phyloP scores from a whole-genome alignment of 116 monocot genomes.

The Phalaenopsis hybrid region DNA sequence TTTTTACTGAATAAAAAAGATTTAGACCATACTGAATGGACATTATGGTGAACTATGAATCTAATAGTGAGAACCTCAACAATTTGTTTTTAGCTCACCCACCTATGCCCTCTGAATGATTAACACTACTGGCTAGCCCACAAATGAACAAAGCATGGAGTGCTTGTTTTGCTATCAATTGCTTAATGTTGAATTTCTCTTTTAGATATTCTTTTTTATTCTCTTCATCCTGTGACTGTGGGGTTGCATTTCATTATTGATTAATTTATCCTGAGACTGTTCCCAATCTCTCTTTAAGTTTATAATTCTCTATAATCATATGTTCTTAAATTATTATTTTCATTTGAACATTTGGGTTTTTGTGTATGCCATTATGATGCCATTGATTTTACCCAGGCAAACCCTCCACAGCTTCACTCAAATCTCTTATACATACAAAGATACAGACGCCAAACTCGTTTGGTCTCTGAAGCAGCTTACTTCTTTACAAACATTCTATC shows the following conservation, averaged over 20 bases:
- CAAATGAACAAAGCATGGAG: neutral
- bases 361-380: neutral
- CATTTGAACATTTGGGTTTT: neutral
- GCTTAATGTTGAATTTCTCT: neutral
- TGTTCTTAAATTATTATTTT: neutral
- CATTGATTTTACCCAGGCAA: slow-evolving; percentile 49
- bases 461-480: slow-evolving; percentile 88
- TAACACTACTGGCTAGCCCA: neutral
- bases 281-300: neutral
- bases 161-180: neutral
- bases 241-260: neutral
- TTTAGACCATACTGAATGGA: neutral
- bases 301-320: neutral
- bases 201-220: neutral
- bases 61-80: neutral
- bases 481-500: slow-evolving; percentile 90
- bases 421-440: slow-evolving; percentile 85
- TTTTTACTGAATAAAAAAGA: neutral
- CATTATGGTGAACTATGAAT: neutral
- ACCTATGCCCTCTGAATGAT: neutral
- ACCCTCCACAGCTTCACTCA: slow-evolving; percentile 85
- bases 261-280: neutral
- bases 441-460: slow-evolving; percentile 62
- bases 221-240: neutral
- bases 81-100: neutral